Evolutionary conservation across 2,329 filamentous ascomycete species (phyloP), one percentile per base, ranked within the genome.

Genomic region (Dothidotthia symphoricarpi): DNA sequence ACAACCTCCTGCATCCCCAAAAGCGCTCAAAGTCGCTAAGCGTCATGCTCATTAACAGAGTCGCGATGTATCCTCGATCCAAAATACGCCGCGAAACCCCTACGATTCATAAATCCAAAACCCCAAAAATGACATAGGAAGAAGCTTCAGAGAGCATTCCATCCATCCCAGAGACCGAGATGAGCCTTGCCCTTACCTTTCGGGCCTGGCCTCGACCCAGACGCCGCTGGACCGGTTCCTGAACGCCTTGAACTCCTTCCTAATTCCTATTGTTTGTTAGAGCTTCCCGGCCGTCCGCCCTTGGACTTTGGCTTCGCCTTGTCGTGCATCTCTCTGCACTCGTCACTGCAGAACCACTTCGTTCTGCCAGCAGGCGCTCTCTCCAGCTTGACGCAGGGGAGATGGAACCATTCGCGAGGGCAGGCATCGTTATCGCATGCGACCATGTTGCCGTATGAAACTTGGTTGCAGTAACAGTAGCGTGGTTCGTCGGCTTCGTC

Each of bases 381-480:
- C 28, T 74, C 78, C 53, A 84, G 67, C 14, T 78, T 77, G 34
- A 82, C 78, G 52, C 81, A 84, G 27, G 74, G 77, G 61, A 82
- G 74, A 69, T 84, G 81, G 63, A 84, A 84, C 81, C 81, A 84
- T 59, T 84, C 80, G 46, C 78, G 75, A 10, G 76, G 74, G 64
- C 81, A 84, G 39, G 73, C 69, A 25, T 81, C 77, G 57, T 83
- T 83, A 60, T 84, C 81, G 55, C 81, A 84, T 10, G 78, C 81
- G 27, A 84, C 77, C 81, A 84, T 84, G 55, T 82, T 78, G 13
- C 81, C 81, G 55, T 82, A 82, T 47, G 75, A 79, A 25, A 82
- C 80, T 46, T 78, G 77, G 33, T 80, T 78, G 56, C 81, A 84
- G 49, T 80, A 81, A 64, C 81, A 84, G 57, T 83, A 84, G 27